A percentile compares a stretch with the other conserved stretches of the same genome.
Evolutionary conservation across 2,329 filamentous ascomycete species (phyloP).

Genomic region (Xylaria sp.): DNA sequence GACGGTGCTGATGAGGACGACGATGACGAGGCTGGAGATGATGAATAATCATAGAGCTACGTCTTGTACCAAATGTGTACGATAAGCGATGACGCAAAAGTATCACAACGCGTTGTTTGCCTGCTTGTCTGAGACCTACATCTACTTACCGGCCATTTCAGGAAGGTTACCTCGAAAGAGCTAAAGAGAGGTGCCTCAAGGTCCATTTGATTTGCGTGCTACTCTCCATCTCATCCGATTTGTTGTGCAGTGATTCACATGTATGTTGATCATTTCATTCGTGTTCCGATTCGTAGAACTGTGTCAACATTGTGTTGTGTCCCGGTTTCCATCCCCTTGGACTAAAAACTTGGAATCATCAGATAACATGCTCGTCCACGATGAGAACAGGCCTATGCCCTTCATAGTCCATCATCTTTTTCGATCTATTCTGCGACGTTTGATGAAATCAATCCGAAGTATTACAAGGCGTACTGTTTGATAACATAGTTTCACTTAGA

Average conservation of each 20-base stretch:
- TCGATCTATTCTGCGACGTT: neutral
- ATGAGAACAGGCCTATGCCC: neutral
- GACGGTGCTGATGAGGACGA: constrained; percentile 55
- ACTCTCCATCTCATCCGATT: neutral
- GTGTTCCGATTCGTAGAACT: neutral
- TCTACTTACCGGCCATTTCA: neutral
- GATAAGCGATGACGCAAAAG: constrained; percentile 10
- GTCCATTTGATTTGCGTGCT: neutral
- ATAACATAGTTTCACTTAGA: neutral
- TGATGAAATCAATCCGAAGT: neutral
- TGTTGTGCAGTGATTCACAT: neutral
- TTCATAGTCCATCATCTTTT: neutral
- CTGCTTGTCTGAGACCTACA: neutral
- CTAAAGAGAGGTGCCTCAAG: neutral
- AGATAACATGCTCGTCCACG: neutral
- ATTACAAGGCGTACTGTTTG: constrained; percentile 8
- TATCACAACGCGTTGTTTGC: neutral
- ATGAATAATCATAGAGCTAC: constrained; percentile 8
- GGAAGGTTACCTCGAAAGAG: neutral
- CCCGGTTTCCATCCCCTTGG: neutral
- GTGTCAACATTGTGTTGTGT: neutral
- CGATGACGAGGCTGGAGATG: constrained; percentile 35
- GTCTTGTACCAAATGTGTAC: constrained; percentile 10
- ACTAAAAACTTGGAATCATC: neutral
- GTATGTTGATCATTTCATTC: neutral